Conservation (phyloP, 306 rosid genomes). For the Castanea mollissima region DNA sequence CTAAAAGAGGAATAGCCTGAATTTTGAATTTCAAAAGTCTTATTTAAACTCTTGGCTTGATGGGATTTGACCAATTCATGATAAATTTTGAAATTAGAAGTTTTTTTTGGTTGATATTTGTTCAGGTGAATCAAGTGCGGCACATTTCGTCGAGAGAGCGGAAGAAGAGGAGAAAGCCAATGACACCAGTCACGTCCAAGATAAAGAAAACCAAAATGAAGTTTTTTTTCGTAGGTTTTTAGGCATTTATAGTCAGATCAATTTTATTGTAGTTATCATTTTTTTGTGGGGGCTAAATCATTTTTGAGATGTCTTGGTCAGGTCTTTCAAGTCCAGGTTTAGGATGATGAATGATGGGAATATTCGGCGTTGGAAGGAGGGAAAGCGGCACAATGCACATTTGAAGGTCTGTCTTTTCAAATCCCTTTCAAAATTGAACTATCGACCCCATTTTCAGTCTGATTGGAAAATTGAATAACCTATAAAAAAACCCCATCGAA, state of each 20-base stretch:
- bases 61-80: not conserved
- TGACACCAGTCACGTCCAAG: conserved; percentile 84
- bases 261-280: not conserved
- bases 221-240: conserved; percentile 65
- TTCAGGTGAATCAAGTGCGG: conserved; percentile 72
- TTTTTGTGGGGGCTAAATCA: conserved; percentile 2
- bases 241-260: not conserved
- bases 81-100: not conserved
- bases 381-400: conserved; percentile 94
- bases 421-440: not conserved
- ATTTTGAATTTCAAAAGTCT: not conserved
- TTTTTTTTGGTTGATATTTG: conserved; percentile 16
- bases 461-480: not conserved
- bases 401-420: conserved; percentile 54
- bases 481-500: not conserved
- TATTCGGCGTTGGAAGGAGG: conserved; percentile 87
- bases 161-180: conserved; percentile 69
- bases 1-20: not conserved
- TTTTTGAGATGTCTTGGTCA: conserved; percentile 32
- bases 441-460: not conserved
- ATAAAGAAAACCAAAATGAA: conserved; percentile 80
- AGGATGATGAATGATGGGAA: conserved; percentile 77
- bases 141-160: conserved; percentile 81
- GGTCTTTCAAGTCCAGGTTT: conserved; percentile 85
- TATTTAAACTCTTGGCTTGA: not conserved